Percentiles rank a stretch among this genome's conserved stretches.
phyloP scores from a whole-genome alignment of 129 eudicot species.

The Ambrosia trifida region DNA sequence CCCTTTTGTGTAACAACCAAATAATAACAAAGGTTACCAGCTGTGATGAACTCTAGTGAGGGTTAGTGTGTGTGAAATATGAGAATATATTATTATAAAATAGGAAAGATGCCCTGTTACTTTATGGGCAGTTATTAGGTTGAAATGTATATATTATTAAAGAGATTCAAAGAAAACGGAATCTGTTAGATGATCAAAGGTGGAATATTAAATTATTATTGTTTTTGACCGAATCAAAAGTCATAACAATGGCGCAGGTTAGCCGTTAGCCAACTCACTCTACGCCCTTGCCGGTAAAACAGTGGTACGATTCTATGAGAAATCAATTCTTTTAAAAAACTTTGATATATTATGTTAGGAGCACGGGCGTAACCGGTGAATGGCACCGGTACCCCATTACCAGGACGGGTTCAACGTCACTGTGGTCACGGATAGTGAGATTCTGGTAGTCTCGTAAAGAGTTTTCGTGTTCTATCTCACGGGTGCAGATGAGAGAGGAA shows the following conservation, averaged over 20 bases:
- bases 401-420: too few species aligned
- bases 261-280: not conserved
- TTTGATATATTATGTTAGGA: too few species aligned
- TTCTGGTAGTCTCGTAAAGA: too few species aligned
- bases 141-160: not conserved
- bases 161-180: constrained; percentile 17
- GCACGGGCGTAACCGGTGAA: too few species aligned
- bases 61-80: constrained; percentile 14
- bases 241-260: not conserved
- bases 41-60: constrained; percentile 15
- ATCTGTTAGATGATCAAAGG: constrained; percentile 22
- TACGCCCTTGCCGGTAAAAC: not conserved
- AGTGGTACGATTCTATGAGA: not conserved
- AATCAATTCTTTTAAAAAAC: not conserved
- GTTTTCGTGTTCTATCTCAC: too few species aligned
- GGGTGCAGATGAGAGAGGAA: too few species aligned
- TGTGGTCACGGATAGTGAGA: too few species aligned
- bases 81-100: constrained; percentile 1
- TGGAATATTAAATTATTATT: not conserved
- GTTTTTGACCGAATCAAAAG: constrained; percentile 20
- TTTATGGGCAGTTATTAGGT: constrained; percentile 4
- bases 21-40: constrained; percentile 4
- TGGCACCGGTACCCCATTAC: too few species aligned
- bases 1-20: not conserved
- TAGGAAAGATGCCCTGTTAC: constrained; percentile 26